These are phyloP conservation scores for Suhomyces kilbournensis DNA, from an alignment of 805 yeast genomes.

Conservation along the genomic window DNA sequence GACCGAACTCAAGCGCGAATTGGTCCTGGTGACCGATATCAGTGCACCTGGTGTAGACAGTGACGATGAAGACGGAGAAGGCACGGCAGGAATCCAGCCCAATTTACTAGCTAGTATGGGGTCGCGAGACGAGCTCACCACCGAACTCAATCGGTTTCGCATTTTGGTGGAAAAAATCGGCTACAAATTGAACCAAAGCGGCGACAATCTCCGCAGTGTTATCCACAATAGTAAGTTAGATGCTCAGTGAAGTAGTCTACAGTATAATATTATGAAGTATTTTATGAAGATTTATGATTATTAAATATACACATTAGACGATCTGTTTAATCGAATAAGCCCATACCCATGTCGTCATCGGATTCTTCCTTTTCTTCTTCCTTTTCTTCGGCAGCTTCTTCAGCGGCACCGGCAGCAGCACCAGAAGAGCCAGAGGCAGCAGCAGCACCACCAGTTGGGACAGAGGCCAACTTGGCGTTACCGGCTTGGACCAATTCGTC, in stretches of 20 bases:
- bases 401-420: conserved; percentile 70
- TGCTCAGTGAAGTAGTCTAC: too few species aligned
- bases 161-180: conserved; percentile 25
- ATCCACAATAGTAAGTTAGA: background rate
- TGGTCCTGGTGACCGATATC: conserved; percentile 2
- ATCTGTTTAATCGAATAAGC: conserved; percentile 86
- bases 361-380: conserved; percentile 60
- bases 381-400: conserved; percentile 64
- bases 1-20: conserved; percentile 9
- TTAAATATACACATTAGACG: background rate
- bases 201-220: conserved; percentile 1
- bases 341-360: conserved; percentile 83
- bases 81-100: conserved; percentile 6
- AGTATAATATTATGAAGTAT: too few species aligned
- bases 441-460: conserved; percentile 98
- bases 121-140: conserved; percentile 3
- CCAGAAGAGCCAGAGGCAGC: conserved; percentile 69
- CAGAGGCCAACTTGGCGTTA: conserved; percentile 92
- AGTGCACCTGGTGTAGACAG: conserved; percentile 12
- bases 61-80: conserved; percentile 16
- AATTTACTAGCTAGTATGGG: conserved; percentile 7
- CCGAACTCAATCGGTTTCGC: conserved; percentile 25
- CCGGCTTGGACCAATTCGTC: conserved; percentile 92
- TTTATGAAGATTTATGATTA: background rate
- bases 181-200: conserved; percentile 6